Evolutionary conservation across 2,329 filamentous ascomycete genomes (phyloP), one percentile per base, ranked within the genome.

Genomic region (Akanthomyces dipterigenus): DNA sequence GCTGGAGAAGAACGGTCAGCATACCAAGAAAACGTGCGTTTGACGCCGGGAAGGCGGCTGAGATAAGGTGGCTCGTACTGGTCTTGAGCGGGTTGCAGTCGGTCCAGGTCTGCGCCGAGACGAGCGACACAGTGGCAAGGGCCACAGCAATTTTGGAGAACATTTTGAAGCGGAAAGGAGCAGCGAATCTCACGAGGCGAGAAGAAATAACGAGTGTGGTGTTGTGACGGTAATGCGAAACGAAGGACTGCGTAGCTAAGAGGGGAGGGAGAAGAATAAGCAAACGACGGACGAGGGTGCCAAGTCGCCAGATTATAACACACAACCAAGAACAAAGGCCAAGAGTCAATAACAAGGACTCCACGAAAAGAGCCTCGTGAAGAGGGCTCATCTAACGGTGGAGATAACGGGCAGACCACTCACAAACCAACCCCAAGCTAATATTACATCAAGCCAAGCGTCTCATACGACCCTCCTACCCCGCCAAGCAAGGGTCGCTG

Each of bases 81-180:
- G 78, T 77, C 75, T 83, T 72, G 55, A 77, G 74, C 57, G 83
- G 83, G 71, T 85, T 77, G 72, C 83, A 86, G 12, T 71, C 69
- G 18, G 81, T 84, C 68, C 67, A 78, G 63, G 83, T 86, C 77
- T 86, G 83, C 59, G 81, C 82, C 62, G 79, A 75, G 62, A 77
- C 82, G 65, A 83, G 66, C 63, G 73, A 68, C 42, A 79, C 76
- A 63, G 82, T 76, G 66, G 80, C 78, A 12, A 85, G 73, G 65
- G 78, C 76, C 75, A 82, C 70, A 36, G 77, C 74, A 57, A 80
- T 74, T 63, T 75, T 69, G 61, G 77, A 75, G 62, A 82, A 63
- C 61, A 78, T 82, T 72, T 76, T 43, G 34, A 42, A 50, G 53
- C 58, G 31, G 5, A 31, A 43, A 22, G 18, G 24, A 51, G 26